Evolutionary conservation across 495 filamentous ascomycete species (phyloP).

Genomic region (Penicillium simplicissimum): DNA sequence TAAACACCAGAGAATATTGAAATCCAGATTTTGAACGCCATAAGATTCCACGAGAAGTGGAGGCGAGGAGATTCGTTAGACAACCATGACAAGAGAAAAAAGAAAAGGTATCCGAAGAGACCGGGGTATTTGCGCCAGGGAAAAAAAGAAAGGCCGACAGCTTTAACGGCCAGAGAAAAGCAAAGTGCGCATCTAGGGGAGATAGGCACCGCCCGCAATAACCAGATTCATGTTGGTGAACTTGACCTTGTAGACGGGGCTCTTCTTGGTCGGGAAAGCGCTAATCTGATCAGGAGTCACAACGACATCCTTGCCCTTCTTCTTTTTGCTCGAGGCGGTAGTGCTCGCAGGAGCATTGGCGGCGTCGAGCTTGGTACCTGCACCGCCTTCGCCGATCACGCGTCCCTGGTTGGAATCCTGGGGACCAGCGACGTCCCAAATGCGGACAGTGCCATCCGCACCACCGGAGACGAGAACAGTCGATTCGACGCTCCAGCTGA

Average conservation of each 20-base stretch:
- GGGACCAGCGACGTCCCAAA: slow-evolving; percentile 84
- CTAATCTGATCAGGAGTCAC: slow-evolving; percentile 91
- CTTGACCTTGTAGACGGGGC: slow-evolving; percentile 86
- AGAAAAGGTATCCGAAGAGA: slow-evolving; percentile 16
- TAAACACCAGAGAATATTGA: slow-evolving; percentile 2
- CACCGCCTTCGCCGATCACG: slow-evolving; percentile 55
- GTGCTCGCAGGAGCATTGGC: slow-evolving; percentile 39
- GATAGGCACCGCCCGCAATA: slow-evolving; percentile 81
- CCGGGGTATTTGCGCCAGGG: slow-evolving; percentile 35
- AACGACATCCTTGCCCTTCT: slow-evolving; percentile 85
- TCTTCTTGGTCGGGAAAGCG: slow-evolving; percentile 93
- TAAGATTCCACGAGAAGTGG: slow-evolving; percentile 9
- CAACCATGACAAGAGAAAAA: slow-evolving; percentile 14
- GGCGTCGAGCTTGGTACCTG: slow-evolving; percentile 54
- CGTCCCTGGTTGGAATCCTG: slow-evolving; percentile 58
- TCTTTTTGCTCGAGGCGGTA: slow-evolving; percentile 54
- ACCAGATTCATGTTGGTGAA: slow-evolving; percentile 94
- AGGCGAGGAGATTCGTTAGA: background rate
- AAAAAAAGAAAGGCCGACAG: slow-evolving; percentile 4
- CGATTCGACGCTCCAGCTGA: slow-evolving; percentile 88
- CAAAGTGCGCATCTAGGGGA: slow-evolving; percentile 45
- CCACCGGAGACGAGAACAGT: slow-evolving; percentile 85
- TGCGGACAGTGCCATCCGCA: slow-evolving; percentile 85
- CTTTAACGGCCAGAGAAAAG: background rate
- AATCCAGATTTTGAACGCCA: slow-evolving; percentile 11